Evolutionary conservation across 78 protist genomes (phyloP), one percentile per base, ranked within the genome.

Genomic region (Corallochytrium limacisporum): DNA sequence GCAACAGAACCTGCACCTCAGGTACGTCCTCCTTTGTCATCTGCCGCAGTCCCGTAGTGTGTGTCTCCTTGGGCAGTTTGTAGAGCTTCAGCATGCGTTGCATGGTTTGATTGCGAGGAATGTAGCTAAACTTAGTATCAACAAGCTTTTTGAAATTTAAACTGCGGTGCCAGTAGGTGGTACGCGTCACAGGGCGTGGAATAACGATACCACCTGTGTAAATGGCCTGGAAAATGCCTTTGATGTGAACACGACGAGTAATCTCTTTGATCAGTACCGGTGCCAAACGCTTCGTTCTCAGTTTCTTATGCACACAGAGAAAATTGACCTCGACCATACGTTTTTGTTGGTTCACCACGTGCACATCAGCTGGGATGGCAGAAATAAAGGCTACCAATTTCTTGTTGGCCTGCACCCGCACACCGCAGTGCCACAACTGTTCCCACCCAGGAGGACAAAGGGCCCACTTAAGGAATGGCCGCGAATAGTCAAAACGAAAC

Each of bases 401-500:
- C 35, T 61, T 54, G 24, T 60, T 37, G 36, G 53, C 62, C 20
- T 15, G 43, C 31, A 49, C 82, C 7, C 97, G 81, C 22, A 96
- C 86, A 16, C 95, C 93, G 31, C 87, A 67, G 48, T 89, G 96
- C 94, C 92, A 92, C 15, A 82, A 70, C 33, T 62, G 13, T 50
- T 32, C 16, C 28, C n/a, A 82, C 36, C 88, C 88, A 1, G 99
- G 99, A 16, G 94, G 92, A 33, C 42, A 74, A 40, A 95, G 77
- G 12, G 99, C 98, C 69, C 72, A 51, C 38, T 38, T 62, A 22
- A 97, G 65, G 51, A 97, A 97, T 29, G 37, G 62, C n/a, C 9
- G 1, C 18, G 95, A 78, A 78, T 97, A 97, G 62, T 90, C 89
- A 55, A 97, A 97, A 39, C 99, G 93, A 83, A 97, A 94, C 94